These are phyloP conservation scores for Cucurbita moschata DNA, from an alignment of 306 rosid species.

Conservation along the genomic window DNA sequence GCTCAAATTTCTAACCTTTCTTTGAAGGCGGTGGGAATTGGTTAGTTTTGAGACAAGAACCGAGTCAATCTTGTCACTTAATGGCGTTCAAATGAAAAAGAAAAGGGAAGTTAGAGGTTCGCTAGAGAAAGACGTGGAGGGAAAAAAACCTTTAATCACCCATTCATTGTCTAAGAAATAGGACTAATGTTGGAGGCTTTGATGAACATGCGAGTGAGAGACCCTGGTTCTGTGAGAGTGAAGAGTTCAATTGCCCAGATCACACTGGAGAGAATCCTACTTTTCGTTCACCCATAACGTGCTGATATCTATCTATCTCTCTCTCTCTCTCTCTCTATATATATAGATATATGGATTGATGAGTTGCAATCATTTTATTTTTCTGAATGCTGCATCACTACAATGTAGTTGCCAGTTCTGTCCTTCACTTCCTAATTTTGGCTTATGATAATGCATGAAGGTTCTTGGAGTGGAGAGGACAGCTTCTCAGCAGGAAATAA, in stretches of 20 bases:
- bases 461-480: constrained; percentile 73
- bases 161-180: neutral
- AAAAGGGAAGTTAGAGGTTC: neutral
- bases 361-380: neutral
- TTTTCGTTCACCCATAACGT: neutral
- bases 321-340: too few species aligned
- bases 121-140: neutral
- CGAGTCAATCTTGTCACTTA: neutral
- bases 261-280: neutral
- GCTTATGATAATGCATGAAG: constrained; percentile 12
- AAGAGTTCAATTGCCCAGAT: neutral
- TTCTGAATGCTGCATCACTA: neutral
- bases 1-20: neutral
- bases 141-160: neutral
- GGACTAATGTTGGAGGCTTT: neutral
- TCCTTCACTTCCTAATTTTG: neutral
- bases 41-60: neutral
- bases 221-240: neutral
- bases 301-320: neutral
- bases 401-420: neutral
- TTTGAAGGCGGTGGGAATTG: neutral
- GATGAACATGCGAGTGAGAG: neutral
- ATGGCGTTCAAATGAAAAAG: neutral
- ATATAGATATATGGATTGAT: too few species aligned
- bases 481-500: constrained; percentile 78